Evolutionary conservation across 1,284 basidiomycete genomes (phyloP).

Genomic region (Tetrapyrgos nigripes): DNA sequence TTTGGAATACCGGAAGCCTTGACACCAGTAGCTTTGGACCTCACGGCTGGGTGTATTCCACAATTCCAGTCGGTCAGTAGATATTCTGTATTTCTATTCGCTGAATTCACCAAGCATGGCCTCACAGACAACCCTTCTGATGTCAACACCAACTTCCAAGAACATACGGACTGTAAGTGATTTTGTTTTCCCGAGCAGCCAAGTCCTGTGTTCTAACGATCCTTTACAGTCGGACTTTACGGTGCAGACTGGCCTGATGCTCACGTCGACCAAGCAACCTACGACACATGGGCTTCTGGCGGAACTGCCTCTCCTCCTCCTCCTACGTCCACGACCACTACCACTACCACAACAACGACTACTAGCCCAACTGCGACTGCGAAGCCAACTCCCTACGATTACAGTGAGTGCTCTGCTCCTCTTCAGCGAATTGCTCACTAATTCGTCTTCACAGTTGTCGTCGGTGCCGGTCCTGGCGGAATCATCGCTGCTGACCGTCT

Average conservation of each 20-base stretch:
- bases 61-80: constrained; percentile 35
- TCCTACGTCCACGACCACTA: constrained; percentile 28
- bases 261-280: constrained; percentile 50
- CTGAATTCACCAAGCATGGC: neutral
- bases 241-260: constrained; percentile 56
- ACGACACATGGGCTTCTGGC: constrained; percentile 57
- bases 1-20: constrained; percentile 47
- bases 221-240: constrained; percentile 60
- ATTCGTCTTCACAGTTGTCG: constrained; percentile 39
- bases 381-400: constrained; percentile 59
- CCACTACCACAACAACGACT: constrained; percentile 23
- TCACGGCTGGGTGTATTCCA: constrained; percentile 60
- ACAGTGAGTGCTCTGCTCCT: constrained; percentile 61
- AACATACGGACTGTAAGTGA: constrained; percentile 51
- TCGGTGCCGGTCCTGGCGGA: constrained; percentile 36
- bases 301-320: constrained; percentile 39
- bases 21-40: constrained; percentile 47
- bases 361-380: constrained; percentile 35
- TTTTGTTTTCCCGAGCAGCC: neutral
- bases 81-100: neutral
- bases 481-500: constrained; percentile 57
- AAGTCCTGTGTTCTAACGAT: neutral
- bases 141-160: constrained; percentile 41
- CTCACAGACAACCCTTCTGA: constrained; percentile 31
- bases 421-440: constrained; percentile 26